Evolutionary conservation across 176 grass and related monocot genomes (phyloP), one percentile per base, ranked within the genome.

Genomic region (Lolium perenne): DNA sequence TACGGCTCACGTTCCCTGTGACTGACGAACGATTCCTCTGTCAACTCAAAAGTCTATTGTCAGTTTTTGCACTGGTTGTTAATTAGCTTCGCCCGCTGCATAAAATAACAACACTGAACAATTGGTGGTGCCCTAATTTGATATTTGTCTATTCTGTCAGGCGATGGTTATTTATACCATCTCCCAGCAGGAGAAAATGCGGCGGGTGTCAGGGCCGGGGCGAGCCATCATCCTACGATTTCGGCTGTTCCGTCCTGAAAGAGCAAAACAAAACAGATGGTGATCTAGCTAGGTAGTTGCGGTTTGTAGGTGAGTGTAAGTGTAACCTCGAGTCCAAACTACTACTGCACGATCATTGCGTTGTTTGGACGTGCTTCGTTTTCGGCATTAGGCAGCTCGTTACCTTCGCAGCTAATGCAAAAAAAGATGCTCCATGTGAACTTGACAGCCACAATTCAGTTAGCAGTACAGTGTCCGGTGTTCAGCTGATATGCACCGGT

Each of bases 281-380:
- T 74, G 82, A 16, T 78, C 3, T 50, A 38, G 26, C 51, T 62
- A 80, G 57, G 54, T 63, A 22, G 83, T 25, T 38, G 59, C 38
- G 50, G 77, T 80, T 80, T 68, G 87, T 85, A 25, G 68, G 53
- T 17, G 15, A 54, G 16, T 15, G 22, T 13, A 13, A 63, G 79
- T 43, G 58, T 85, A 76, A 58, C 82, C 82, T 89, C 77, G 74
- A 90, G 74, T 90, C 66, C 47, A 80, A 87, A 90, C 60, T 87
- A 90, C 71, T 68, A 11, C 58, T 76, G 10, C 86, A 53, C 64
- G 22, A 87, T 78, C 79, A 45, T n/a, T 29, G 32, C 29, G 11
- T 4, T 49, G 80, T 86, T 86, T 87, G 89, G 89, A 66, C 74
- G 55, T 48, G 84, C 47, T 55, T 90, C 74, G 80, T 71, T 90